Base-by-base conservation (phyloP, 192 early-diverging fungal species). In the Helicostylum pulchrum region DNA sequence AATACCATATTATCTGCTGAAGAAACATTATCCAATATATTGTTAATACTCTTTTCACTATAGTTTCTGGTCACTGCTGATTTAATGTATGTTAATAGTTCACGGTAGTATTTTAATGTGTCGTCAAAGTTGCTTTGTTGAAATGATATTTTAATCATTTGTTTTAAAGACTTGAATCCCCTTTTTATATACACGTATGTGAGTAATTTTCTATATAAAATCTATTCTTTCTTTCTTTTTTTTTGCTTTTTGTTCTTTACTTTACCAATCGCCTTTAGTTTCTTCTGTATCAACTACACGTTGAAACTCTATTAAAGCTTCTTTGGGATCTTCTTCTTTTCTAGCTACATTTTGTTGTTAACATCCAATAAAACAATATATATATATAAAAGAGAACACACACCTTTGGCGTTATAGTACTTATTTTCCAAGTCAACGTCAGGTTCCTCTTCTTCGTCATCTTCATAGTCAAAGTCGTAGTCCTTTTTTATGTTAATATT, bases 151-250 rank as follows among this genome's bases (percentile, higher is more conserved):
- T 95, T 95, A 47, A 87, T 80, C 80, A 91, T 92, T 68, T 95
- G 93, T 73, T 95, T 95, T 32, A 89, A 66, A 0, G 93, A 87
- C 58, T 94, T 95, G 75, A 95, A 95, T 19, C 92, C 91, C 93
- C 93, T 94, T 21, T 42, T 11, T 17, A 53, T 43, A 44, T n/a
- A n/a, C 3, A 15, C 32, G 20, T 9, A 17, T n/a, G 17, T n/a
- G 17, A 26, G n/a, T 23, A 46, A 10, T 15, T 53, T 1, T 2
- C 31, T 53, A 21, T 53, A 31, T 31, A 26, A 26, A 26, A 26
- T 11, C 14, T n/a, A 7, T 21, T 45, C n/a, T 45, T 48, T 34
- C 7, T 58, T 36, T 62, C 6, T 19, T 3, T 7, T 17, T 30
- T 26, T 26, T 26, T 26, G 26, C n/a, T n/a, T n/a, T n/a, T n/a